Base-by-base conservation (phyloP, 768 basidiomycete genomes). In the Lactarius hatsudake region DNA sequence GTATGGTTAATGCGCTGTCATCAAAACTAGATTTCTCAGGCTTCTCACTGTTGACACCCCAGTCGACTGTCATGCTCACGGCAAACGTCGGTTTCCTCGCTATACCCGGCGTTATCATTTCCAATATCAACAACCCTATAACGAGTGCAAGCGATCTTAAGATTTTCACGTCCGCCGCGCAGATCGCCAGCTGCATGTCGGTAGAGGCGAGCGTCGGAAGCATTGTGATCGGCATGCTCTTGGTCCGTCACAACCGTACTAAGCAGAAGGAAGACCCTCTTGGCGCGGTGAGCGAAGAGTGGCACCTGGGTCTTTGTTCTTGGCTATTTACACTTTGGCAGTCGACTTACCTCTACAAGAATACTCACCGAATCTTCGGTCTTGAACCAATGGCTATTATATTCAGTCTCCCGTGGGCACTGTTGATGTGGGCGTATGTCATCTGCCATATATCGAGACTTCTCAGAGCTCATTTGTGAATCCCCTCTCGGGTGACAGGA, bases 351-450 rank as follows among this genome's bases (percentile, higher is more conserved):
- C 66, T 79, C 7, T 38, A 64, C 12, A 69, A 65, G 6, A 69
- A 74, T 48, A 72, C 70, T n/a, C 73, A 79, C 12, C 38, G 69
- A 9, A 71, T 61, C 1, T 76, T 79, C 20, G 85, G 86, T 1
- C 74, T 85, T 3, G 84, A 87, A 71, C 81, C 73, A 1, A 77
- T 86, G 9, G 83, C 84, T 15, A 76, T 87, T 32, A 71, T 84
- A 61, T 84, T 85, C 67, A 82, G 83, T 63, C 72, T 87, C 12
- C 86, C 86, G 0, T 84, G 84, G 65, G 82, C 83, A 1, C 74
- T 86, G 30, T 77, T 87, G 38, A 81, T 87, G 78, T 87, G 86
- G 86, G 81, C 80, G 86, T 86, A 71, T 74, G 85, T 80, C 38
- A 6, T 53, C 17, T 42, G 8, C 43, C 54, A 5, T 26, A 17